Percentiles rank a stretch among this genome's conserved stretches.
These are phyloP conservation scores for Zygotorulaspora danielsina DNA, from an alignment of 805 yeast species.

Conservation along the genomic window DNA sequence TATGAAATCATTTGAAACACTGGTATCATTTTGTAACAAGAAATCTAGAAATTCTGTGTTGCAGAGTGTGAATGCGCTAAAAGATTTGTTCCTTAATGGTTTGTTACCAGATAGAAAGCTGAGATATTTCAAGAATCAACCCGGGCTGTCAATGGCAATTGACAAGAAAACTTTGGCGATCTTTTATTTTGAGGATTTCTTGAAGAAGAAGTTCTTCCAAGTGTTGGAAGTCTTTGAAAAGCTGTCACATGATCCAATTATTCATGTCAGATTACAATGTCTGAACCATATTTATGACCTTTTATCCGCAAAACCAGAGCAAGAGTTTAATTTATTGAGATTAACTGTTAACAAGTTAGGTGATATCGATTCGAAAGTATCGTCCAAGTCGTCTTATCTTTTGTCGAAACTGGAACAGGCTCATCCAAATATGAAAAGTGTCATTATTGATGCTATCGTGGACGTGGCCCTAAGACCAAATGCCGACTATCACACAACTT, in stretches of 20 bases:
- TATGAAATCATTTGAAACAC: slow-evolving; percentile 72
- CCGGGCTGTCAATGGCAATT: slow-evolving; percentile 43
- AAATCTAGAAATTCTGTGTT: slow-evolving; percentile 91
- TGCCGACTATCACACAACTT: slow-evolving; percentile 81
- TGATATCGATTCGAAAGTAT: slow-evolving; percentile 84
- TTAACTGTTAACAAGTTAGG: slow-evolving; percentile 93
- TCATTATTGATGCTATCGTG: slow-evolving; percentile 71
- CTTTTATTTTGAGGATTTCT: slow-evolving; percentile 83
- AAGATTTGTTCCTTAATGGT: slow-evolving; percentile 82
- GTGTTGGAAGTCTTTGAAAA: slow-evolving; percentile 73
- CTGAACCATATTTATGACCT: slow-evolving; percentile 75
- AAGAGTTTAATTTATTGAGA: slow-evolving; percentile 84
- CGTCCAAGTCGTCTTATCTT: slow-evolving; percentile 81
- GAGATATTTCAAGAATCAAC: slow-evolving; percentile 72
- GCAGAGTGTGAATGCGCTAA: slow-evolving; percentile 83
- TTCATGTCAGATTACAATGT: slow-evolving; percentile 76
- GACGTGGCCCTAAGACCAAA: slow-evolving; percentile 72
- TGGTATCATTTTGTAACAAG: slow-evolving; percentile 76
- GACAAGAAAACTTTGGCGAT: slow-evolving; percentile 59
- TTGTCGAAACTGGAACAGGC: slow-evolving; percentile 76
- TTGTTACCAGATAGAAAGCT: slow-evolving; percentile 83
- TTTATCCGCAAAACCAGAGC: slow-evolving; percentile 86
- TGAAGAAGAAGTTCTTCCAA: slow-evolving; percentile 71
- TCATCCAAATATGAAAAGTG: slow-evolving; percentile 92
- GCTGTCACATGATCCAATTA: slow-evolving; percentile 85